Percentiles rank a stretch among this genome's conserved stretches.
phyloP scores from a whole-genome alignment of 148 eudicot genomes.

The Tetragonia tetragonoides region DNA sequence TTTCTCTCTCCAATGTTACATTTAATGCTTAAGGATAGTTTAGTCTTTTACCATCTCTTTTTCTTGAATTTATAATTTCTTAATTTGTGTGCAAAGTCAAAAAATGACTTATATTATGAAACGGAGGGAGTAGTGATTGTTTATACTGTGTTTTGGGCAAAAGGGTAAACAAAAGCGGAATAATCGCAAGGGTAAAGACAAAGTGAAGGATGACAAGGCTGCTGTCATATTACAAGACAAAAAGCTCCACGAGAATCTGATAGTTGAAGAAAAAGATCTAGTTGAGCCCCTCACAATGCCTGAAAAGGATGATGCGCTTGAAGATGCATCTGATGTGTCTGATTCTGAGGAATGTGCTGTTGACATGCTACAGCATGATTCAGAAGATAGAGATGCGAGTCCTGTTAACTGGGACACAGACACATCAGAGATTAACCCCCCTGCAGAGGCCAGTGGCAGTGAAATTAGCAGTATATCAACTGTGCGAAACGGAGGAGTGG shows the following conservation, averaged over 20 bases:
- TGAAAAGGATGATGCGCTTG: conserved; percentile 57
- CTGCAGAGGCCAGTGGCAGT: conserved; percentile 52
- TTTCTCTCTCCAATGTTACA: no score
- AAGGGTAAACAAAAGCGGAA: conserved; percentile 89
- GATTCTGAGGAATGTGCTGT: conserved; percentile 59
- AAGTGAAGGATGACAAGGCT: conserved; percentile 65
- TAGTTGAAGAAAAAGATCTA: conserved; percentile 34
- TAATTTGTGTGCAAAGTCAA: no score
- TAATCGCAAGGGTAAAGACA: conserved; percentile 78
- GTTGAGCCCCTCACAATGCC: conserved; percentile 37
- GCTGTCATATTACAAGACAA: conserved; percentile 37
- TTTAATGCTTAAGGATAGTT: no score
- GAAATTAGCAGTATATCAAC: conserved; percentile 42
- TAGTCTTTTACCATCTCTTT: no score
- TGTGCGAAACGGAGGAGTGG: conserved; percentile 64
- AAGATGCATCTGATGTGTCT: conserved; percentile 72
- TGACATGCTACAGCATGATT: conserved; percentile 57
- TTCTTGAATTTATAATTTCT: no score
- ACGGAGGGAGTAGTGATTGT: conserved; percentile 12
- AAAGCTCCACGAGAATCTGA: conserved; percentile 32
- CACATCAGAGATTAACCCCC: conserved; percentile 55
- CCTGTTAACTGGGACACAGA: conserved; percentile 82
- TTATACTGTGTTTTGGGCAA: conserved; percentile 11
- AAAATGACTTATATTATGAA: no score
- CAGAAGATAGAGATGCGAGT: conserved; percentile 70